Percentiles rank a stretch among this genome's conserved stretches.
Evolutionary conservation across 257 asterid genomes (phyloP).

Genomic region (Scutellaria baicalensis): DNA sequence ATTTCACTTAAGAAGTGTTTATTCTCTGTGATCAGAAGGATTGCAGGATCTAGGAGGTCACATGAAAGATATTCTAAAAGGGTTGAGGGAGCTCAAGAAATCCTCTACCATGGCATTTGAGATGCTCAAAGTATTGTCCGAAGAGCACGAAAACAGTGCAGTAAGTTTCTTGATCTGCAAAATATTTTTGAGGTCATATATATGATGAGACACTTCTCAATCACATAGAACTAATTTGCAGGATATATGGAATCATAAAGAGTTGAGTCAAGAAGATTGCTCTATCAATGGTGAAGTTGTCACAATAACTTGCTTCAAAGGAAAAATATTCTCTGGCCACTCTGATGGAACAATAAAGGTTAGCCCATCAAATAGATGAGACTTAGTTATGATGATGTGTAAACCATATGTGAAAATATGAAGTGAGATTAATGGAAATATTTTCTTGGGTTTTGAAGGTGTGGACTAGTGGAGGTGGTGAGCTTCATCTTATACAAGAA

Average conservation of each 20-base stretch:
- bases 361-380: neutral
- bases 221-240: conserved; percentile 20
- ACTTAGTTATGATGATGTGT: neutral
- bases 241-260: conserved; percentile 75
- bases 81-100: conserved; percentile 73
- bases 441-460: conserved; percentile 31
- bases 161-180: conserved; percentile 30
- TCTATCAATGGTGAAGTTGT: conserved; percentile 62
- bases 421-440: neutral
- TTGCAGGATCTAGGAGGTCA: conserved; percentile 46
- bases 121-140: conserved; percentile 59
- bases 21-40: conserved; percentile 45
- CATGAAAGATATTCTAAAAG: conserved; percentile 64
- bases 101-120: conserved; percentile 58
- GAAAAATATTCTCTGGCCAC: conserved; percentile 66
- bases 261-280: conserved; percentile 58
- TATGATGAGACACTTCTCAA: neutral
- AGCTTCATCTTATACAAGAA: conserved; percentile 51
- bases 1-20: neutral
- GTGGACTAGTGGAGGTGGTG: conserved; percentile 41
- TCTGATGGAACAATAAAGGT: conserved; percentile 84
- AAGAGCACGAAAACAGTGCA: conserved; percentile 63
- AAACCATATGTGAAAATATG: too few species aligned
- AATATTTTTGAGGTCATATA: neutral
- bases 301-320: conserved; percentile 45